Evolutionary conservation across 441 rosid genomes (phyloP).

Genomic region (Syzygium malaccense): DNA sequence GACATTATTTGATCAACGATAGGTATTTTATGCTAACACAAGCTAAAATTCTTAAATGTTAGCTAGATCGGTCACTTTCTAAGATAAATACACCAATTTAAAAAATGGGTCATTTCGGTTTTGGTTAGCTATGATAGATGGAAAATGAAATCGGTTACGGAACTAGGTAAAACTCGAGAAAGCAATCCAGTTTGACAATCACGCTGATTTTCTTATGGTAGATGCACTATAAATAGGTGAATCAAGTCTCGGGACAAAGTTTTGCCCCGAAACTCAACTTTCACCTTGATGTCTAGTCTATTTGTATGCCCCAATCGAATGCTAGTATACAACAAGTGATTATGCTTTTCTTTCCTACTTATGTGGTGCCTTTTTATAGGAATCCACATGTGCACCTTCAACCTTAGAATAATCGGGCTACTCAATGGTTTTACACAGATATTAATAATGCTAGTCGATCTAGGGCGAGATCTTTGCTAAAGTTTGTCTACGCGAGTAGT

Average conservation of each 20-base stretch:
- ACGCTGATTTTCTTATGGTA: fast-evolving
- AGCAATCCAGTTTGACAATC: background rate
- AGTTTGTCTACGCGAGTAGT: background rate
- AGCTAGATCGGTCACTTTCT: background rate
- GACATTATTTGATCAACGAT: background rate
- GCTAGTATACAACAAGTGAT: background rate
- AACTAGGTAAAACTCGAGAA: background rate
- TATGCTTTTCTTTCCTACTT: background rate
- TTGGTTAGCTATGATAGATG: no score
- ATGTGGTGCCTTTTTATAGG: fast-evolving
- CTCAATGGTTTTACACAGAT: background rate
- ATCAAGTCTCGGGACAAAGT: background rate
- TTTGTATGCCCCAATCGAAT: background rate
- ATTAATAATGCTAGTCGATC: background rate
- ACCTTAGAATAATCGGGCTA: background rate
- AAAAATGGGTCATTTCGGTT: background rate
- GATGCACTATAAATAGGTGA: background rate
- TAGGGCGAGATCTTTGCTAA: background rate
- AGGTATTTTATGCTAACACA: fast-evolving
- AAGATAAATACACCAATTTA: background rate
- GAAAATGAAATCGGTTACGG: background rate
- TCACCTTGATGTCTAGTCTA: background rate
- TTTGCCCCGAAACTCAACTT: background rate
- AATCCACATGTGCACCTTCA: background rate
- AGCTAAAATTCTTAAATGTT: fast-evolving